Base-by-base conservation (phyloP, 2,329 filamentous ascomycete species). In the Lecanoromycetidae sp. region DNA sequence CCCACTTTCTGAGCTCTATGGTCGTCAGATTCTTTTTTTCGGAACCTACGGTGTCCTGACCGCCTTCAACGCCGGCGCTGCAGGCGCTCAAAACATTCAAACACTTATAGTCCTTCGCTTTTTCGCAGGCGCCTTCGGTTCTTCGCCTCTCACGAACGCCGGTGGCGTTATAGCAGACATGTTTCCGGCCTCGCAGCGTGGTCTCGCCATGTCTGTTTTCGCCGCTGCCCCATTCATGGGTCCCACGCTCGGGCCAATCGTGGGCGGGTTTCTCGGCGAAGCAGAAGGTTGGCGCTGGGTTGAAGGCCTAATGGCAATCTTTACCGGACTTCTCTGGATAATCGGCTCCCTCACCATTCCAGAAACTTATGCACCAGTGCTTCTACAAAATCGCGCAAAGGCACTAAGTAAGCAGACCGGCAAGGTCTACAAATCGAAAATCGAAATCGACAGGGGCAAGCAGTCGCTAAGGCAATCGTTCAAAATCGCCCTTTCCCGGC, bases 71-170 rank as follows among this genome's bases (percentile, higher is more conserved):
- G 76, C 72, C 19, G 79, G 70, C 4, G 70, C 69, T 15, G 74
- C 76, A 1, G 79, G 72, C 7, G 66, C 74, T 0, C 64, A 74
- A 48, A 78, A 74, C 54, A 76, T 80, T 50, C 66, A 66, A 39
- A 74, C 75, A 1, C 65, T 86, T 2, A 63, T 85, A 26, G 70
- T 82, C n/a, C 67, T 83, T 32, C 75, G 82, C 30, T 84, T 84
- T 65, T 76, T 84, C 44, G 75, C 75, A 5, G 77, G 78, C 30
- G 63, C 74, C 5, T 80, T 80, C 57, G 78, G 77, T 8, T 75
- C 75, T 1, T 76, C 75, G 6, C 74, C 77, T 2, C 64, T 81
- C 53, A 80, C 76, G 26, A 80, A 80, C 56, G 72, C 66, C 26
- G 68, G 67, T 12, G 69, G 69, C 51, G 66, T 68, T 27, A 68